Base-by-base conservation (phyloP, 176 grass and related monocot genomes). In the Carex cristatella region DNA sequence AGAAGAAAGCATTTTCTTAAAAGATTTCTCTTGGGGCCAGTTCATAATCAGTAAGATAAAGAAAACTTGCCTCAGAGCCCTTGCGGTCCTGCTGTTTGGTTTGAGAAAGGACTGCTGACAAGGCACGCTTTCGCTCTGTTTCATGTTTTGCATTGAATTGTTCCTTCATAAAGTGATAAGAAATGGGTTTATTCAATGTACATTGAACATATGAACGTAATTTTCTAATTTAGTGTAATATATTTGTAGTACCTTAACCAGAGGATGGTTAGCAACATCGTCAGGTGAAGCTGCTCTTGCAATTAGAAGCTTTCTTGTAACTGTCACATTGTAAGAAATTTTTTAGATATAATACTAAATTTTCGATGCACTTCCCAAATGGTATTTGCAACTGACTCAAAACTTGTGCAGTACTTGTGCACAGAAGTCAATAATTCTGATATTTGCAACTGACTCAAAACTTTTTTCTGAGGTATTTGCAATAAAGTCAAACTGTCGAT, bases 41-140 rank as follows among this genome's bases (percentile, higher is more conserved):
- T 72, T 66, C 9, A 28, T 80, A 81, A 48, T 79, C 33, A 67
- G 79, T 32, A 59, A 35, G 28, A 63, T 61, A 62, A 44, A 60
- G 13, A 16, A 64, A 61, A 68, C 74, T 84, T 88, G 86, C 93
- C 91, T 98, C 96, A 13, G 93, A 91, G 74, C 94, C 96, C 83
- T 90, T 98, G 35, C 85, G 87, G 63, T 95, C 96, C 86, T 98
- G 96, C 32, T 89, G 91, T 87, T 91, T 98, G 85, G 90, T 90
- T 88, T 92, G 91, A 79, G 93, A 92, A 4, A 92, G 87, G 76
- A 98, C 80, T 61, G 91, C 89, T 69, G 93, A 95, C 65, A 98
- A 87, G 79, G 96, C 93, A 85, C 91, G 88, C 66, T 95, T 98
- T 88, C 96, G 89, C 81, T 98, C 96, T 59, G 80, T 88, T 77